Conservation (phyloP, 2,329 filamentous ascomycete species). For the Exserohilum turcica region DNA sequence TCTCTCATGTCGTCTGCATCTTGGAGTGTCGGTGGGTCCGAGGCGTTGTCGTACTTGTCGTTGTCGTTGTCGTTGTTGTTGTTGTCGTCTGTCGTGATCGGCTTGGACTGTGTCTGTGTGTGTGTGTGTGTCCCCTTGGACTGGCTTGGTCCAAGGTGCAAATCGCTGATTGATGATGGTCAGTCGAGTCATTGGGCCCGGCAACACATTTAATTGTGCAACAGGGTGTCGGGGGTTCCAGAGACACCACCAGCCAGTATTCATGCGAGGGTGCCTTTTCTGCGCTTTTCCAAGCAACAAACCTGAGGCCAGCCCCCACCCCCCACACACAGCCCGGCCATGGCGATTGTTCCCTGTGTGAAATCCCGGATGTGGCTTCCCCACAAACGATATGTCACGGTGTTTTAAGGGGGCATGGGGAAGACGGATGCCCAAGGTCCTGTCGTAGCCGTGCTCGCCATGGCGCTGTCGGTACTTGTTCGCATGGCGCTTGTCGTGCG, state of each 20-base stretch:
- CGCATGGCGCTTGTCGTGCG: not conserved
- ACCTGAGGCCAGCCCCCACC: not conserved
- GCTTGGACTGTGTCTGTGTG: not conserved
- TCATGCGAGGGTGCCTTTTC: constrained; percentile 1
- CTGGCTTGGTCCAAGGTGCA: not conserved
- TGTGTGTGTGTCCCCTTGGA: no score
- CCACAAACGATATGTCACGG: not conserved
- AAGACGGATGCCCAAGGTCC: not conserved
- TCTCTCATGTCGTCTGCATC: not conserved
- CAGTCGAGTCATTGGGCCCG: constrained; percentile 11
- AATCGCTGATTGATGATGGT: not conserved
- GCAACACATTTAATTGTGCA: constrained; percentile 8
- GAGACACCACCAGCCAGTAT: not conserved
- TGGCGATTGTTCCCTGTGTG: not conserved
- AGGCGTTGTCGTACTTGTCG: not conserved
- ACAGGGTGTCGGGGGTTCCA: constrained; percentile 1
- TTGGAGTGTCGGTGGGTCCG: not conserved
- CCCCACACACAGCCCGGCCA: not conserved
- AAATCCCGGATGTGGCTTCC: not conserved
- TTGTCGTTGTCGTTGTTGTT: not conserved
- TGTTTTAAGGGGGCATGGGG: not conserved
- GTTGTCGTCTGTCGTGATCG: no score
- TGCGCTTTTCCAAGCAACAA: not conserved
- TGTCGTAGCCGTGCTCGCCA: not conserved
- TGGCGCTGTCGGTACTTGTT: not conserved